Conservation (phyloP, 148 eudicot species). For the Vaccinium darrowii region DNA sequence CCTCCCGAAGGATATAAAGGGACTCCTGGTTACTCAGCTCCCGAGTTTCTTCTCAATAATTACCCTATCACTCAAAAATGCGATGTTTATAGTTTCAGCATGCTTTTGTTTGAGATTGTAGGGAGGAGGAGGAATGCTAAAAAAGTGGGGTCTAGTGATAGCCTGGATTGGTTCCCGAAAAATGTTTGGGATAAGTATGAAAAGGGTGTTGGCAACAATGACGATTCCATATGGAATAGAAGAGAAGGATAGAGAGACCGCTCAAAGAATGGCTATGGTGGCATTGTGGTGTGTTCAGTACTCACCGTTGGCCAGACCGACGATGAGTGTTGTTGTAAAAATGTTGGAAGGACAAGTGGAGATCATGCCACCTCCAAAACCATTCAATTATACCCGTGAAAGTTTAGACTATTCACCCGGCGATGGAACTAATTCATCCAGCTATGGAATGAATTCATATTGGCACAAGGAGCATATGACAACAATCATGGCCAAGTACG, state of each 20-base stretch:
- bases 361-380: constrained; percentile 6
- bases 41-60: neutral
- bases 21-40: constrained; percentile 5
- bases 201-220: neutral
- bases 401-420: no score
- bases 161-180: no score
- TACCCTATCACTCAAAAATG: neutral
- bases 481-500: neutral
- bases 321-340: constrained; percentile 4
- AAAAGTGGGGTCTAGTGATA: neutral
- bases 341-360: constrained; percentile 13
- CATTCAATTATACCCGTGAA: neutral
- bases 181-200: constrained; percentile 11
- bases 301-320: neutral
- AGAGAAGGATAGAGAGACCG: neutral
- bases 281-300: constrained; percentile 12
- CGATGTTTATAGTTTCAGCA: constrained; percentile 15
- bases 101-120: constrained; percentile 15
- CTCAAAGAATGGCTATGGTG: constrained; percentile 2
- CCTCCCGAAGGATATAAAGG: neutral
- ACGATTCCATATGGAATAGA: neutral
- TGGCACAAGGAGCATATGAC: neutral
- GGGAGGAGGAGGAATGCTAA: constrained; percentile 14
- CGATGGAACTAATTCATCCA: neutral
- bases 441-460: neutral